phyloP scores from a whole-genome alignment of 768 basidiomycete genomes.

The Pleurotus djamor region DNA sequence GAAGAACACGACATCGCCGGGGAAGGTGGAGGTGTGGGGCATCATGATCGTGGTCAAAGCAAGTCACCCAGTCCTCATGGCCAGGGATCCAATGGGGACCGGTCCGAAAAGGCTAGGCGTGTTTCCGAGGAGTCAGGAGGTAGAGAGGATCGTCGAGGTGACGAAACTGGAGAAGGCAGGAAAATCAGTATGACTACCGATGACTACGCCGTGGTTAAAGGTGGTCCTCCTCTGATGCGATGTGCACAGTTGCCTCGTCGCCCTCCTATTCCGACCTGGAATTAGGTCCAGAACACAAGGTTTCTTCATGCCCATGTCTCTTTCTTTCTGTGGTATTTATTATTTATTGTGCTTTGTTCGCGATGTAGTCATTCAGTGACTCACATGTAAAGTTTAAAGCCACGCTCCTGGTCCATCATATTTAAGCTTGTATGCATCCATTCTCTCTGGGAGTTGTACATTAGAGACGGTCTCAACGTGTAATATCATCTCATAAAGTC shows the following conservation, averaged over 20 bases:
- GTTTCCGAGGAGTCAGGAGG: neutral
- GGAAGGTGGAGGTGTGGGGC: neutral
- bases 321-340: neutral
- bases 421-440: neutral
- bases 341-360: neutral
- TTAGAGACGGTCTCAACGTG: too few relatives aligned
- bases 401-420: too few relatives aligned
- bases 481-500: too few relatives aligned
- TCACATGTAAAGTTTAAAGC: too few relatives aligned
- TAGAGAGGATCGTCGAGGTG: neutral
- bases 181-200: constrained; percentile 4
- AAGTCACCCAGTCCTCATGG: too few relatives aligned
- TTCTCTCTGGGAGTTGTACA: too few relatives aligned
- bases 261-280: constrained; percentile 11
- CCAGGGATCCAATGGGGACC: neutral
- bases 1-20: neutral
- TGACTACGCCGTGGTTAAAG: constrained; percentile 16
- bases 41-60: too few relatives aligned
- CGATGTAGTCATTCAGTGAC: neutral
- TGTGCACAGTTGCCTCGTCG: constrained; percentile 9
- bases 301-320: too few relatives aligned
- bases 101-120: neutral
- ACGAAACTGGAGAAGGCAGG: neutral
- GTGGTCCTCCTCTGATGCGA: constrained; percentile 7
- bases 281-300: neutral